These are phyloP conservation scores for Nitzschia inconspicua DNA, from an alignment of 108 stramenopile species.

Conservation along the genomic window DNA sequence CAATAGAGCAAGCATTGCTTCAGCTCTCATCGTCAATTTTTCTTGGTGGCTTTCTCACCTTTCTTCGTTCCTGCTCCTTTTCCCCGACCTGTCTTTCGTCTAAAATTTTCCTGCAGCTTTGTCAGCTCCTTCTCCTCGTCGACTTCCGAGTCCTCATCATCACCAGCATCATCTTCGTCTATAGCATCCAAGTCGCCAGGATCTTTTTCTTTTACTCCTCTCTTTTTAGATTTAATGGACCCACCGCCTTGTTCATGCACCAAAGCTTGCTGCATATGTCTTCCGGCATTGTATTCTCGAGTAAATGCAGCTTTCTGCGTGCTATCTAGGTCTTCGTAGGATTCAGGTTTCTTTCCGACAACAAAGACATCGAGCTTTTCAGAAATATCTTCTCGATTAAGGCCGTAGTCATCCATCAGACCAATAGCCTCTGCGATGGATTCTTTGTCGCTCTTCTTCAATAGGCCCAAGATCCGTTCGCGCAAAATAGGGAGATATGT, in stretches of 20 bases:
- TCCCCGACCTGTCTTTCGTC: constrained; percentile 18
- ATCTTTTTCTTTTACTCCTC: constrained; percentile 34
- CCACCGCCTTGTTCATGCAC: constrained; percentile 68
- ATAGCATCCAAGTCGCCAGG: constrained; percentile 56
- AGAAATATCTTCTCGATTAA: constrained; percentile 91
- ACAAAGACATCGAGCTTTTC: constrained; percentile 86
- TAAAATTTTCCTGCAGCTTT: constrained; percentile 46
- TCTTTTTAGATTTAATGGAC: constrained; percentile 34
- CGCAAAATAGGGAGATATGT: constrained; percentile 78
- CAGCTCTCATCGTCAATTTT: not conserved
- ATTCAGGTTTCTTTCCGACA: constrained; percentile 39
- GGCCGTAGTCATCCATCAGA: constrained; percentile 92
- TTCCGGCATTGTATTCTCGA: constrained; percentile 71
- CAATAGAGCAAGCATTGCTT: no score
- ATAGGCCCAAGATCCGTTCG: constrained; percentile 48
- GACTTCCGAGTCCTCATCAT: constrained; percentile 33
- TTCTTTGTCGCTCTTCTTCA: constrained; percentile 38
- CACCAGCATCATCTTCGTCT: constrained; percentile 38
- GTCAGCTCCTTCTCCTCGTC: constrained; percentile 40
- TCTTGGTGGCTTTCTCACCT: not conserved
- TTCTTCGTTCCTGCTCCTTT: constrained; percentile 12
- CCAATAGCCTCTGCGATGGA: constrained; percentile 58
- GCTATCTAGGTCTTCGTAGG: constrained; percentile 73
- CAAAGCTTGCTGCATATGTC: constrained; percentile 81
- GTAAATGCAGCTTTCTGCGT: constrained; percentile 87